Conservation (phyloP, 805 yeast genomes). For the Hanseniaspora occidentalis region DNA sequence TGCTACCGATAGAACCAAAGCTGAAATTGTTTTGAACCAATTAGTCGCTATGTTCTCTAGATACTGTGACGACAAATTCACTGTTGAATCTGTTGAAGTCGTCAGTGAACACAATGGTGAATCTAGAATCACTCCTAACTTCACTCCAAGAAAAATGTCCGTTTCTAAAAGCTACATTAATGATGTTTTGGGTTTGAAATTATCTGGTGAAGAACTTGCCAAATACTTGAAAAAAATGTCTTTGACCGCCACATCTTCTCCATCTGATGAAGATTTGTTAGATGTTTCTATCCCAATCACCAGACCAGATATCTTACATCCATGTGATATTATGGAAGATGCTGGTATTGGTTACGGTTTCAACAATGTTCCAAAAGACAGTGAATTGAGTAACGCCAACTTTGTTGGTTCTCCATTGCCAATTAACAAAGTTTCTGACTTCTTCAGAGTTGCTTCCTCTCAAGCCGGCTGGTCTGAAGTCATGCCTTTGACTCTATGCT, state of each 20-base stretch:
- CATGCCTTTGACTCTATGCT: constrained; percentile 86
- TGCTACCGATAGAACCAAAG: constrained; percentile 90
- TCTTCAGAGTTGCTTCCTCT: constrained; percentile 78
- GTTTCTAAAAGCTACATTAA: constrained; percentile 81
- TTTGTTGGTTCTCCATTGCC: constrained; percentile 80
- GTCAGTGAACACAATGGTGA: constrained; percentile 70
- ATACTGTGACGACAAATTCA: constrained; percentile 70
- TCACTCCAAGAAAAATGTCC: constrained; percentile 51
- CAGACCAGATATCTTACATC: constrained; percentile 90
- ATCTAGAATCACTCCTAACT: constrained; percentile 63
- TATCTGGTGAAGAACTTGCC: constrained; percentile 55
- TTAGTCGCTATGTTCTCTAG: constrained; percentile 92
- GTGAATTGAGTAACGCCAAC: constrained; percentile 64
- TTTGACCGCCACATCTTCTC: constrained; percentile 45
- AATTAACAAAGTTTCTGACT: constrained; percentile 82
- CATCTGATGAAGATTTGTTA: constrained; percentile 29
- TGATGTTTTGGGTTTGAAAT: constrained; percentile 79
- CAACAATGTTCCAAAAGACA: constrained; percentile 71
- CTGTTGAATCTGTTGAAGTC: constrained; percentile 81
- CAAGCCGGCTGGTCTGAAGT: constrained; percentile 96
- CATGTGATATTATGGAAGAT: constrained; percentile 97
- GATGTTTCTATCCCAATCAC: constrained; percentile 75
- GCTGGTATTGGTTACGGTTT: constrained; percentile 95
- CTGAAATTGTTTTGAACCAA: constrained; percentile 84
- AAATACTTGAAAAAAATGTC: constrained; percentile 71